These are phyloP conservation scores for Colletotrichum musicola DNA, from an alignment of 2,329 filamentous ascomycete species.

Conservation along the genomic window DNA sequence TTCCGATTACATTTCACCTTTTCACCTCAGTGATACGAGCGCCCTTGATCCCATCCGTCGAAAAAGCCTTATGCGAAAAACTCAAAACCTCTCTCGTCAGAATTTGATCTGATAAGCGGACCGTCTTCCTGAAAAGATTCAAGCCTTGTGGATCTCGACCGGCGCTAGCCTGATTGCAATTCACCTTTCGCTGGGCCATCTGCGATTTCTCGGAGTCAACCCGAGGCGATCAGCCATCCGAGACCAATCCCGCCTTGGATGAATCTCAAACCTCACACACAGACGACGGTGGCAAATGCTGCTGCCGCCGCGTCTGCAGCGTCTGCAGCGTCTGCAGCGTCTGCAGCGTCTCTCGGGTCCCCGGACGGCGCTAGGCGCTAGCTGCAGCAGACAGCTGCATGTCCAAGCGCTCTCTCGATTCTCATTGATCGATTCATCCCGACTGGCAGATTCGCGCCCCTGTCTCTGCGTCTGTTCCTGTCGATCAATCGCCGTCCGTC, in stretches of 20 bases:
- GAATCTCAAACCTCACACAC: not conserved
- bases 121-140: no score
- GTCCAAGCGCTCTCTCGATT: constrained; percentile 14
- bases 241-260: no score
- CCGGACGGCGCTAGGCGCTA: constrained; percentile 34
- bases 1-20: constrained; percentile 7
- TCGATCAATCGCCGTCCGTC: constrained; percentile 8
- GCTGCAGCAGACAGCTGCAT: constrained; percentile 19
- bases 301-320: not conserved
- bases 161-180: no score
- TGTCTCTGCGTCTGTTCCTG: constrained; percentile 12
- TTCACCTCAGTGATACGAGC: not conserved
- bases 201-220: not conserved
- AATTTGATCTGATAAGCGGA: no score
- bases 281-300: constrained; percentile 17
- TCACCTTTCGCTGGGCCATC: no score
- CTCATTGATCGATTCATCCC: not conserved
- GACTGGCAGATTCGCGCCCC: not conserved
- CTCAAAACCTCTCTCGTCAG: no score
- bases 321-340: constrained; percentile 30
- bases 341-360: constrained; percentile 23
- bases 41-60: no score
- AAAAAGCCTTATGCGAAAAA: not conserved
- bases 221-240: not conserved
- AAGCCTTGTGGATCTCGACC: no score